A percentile compares a stretch with the other conserved stretches of the same genome.
These are phyloP conservation scores for Fusarium sp. DNA, from an alignment of 2,329 filamentous ascomycete genomes.

Conservation along the genomic window DNA sequence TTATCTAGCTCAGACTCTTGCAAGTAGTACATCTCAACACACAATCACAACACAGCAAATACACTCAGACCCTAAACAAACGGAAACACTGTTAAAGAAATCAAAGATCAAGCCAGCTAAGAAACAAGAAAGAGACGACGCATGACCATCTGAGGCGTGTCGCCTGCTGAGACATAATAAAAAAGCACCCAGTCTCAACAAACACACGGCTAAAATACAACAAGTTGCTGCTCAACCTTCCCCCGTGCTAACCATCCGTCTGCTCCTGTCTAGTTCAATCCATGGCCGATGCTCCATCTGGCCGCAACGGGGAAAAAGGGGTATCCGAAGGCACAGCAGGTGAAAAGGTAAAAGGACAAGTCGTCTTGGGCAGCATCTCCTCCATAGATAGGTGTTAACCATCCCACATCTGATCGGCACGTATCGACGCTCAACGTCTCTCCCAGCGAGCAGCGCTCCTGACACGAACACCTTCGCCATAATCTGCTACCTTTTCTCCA, in stretches of 20 bases:
- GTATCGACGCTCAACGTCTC: conserved; percentile 35
- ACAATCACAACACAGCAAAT: background rate
- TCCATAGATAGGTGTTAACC: conserved; percentile 43
- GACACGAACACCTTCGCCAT: conserved; percentile 33
- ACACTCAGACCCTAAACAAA: conserved; percentile 34
- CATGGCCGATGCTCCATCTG: conserved; percentile 49
- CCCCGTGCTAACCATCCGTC: conserved; percentile 46
- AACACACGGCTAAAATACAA: conserved; percentile 56
- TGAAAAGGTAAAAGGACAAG: conserved; percentile 41
- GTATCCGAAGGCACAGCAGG: conserved; percentile 46
- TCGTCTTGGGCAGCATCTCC: conserved; percentile 29
- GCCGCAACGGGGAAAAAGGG: conserved; percentile 39
- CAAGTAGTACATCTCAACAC: background rate
- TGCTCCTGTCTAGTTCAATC: conserved; percentile 51
- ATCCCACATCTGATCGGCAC: conserved; percentile 44
- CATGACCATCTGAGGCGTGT: conserved; percentile 47
- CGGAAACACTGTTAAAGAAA: conserved; percentile 45
- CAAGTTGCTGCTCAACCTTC: conserved; percentile 48
- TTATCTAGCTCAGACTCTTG: conserved; percentile 10
- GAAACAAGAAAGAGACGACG: conserved; percentile 50
- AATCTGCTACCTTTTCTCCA: conserved; percentile 38
- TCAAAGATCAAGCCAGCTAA: conserved; percentile 55
- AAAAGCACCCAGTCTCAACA: conserved; percentile 47
- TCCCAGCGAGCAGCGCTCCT: conserved; percentile 23
- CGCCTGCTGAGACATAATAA: conserved; percentile 49